These are phyloP conservation scores for Pythium aristosporum DNA, from an alignment of 352 stramenopile species.

Conservation along the genomic window DNA sequence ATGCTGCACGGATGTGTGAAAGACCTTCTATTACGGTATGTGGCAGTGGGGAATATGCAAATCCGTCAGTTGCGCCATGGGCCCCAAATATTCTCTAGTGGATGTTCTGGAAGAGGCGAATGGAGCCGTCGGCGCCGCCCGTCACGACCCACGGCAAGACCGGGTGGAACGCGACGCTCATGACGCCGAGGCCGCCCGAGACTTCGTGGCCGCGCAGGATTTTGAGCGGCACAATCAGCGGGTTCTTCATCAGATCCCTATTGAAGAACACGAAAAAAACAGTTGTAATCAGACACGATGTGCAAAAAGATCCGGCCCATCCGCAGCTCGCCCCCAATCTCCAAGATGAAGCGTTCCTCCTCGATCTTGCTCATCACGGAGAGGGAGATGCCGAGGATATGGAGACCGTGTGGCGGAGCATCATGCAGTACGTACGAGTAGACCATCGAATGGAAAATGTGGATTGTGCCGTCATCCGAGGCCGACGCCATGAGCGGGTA, in stretches of 20 bases:
- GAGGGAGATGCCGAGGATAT: too few relatives aligned
- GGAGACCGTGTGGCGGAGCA: slow-evolving; percentile 4
- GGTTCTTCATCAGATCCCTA: slow-evolving; percentile 98
- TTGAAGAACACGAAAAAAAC: slow-evolving; percentile 10
- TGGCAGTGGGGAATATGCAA: slow-evolving; percentile 13
- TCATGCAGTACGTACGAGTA: slow-evolving; percentile 89
- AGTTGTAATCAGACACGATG: slow-evolving; percentile 5
- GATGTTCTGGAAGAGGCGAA: slow-evolving; percentile 98
- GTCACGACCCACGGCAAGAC: slow-evolving; percentile 95
- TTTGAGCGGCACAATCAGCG: slow-evolving; percentile 99
- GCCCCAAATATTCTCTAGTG: slow-evolving; percentile 49
- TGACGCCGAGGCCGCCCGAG: slow-evolving; percentile 93
- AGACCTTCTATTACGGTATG: slow-evolving; percentile 27
- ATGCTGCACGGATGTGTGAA: neutral
- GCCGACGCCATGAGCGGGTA: slow-evolving; percentile 99
- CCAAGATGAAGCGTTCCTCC: neutral
- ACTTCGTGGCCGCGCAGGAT: slow-evolving; percentile 95
- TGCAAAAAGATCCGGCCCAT: slow-evolving; percentile 11
- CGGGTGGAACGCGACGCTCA: slow-evolving; percentile 96
- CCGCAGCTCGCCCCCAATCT: neutral
- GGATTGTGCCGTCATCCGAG: slow-evolving; percentile 97
- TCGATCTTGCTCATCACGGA: too few relatives aligned
- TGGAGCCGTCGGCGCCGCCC: slow-evolving; percentile 92
- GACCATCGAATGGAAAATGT: slow-evolving; percentile 99
- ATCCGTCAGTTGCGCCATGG: neutral